These are phyloP conservation scores for Pichia nakasei DNA, from an alignment of 805 yeast species.

Conservation along the genomic window DNA sequence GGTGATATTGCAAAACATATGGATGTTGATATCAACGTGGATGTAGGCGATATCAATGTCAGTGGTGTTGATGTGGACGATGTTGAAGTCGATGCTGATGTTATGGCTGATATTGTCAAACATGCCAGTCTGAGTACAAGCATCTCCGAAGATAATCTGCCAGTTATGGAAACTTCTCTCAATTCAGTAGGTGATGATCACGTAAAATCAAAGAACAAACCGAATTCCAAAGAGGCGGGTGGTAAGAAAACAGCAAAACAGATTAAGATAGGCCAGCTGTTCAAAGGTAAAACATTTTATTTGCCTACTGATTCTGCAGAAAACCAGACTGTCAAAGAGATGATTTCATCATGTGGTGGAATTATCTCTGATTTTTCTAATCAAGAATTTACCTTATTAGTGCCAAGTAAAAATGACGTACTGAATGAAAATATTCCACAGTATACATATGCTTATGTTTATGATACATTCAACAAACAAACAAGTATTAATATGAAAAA, in stretches of 20 bases:
- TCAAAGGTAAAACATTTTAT: conserved; percentile 13
- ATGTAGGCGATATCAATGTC: not conserved
- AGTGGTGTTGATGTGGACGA: not conserved
- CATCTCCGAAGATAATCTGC: not conserved
- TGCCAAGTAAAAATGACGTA: not conserved
- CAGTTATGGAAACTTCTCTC: not conserved
- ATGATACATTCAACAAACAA: conserved; percentile 15
- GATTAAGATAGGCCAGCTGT: not conserved
- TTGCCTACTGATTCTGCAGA: conserved; percentile 13
- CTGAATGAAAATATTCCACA: conserved; percentile 2
- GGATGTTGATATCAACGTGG: not conserved
- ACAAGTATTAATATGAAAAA: conserved; percentile 12
- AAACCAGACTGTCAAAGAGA: conserved; percentile 11
- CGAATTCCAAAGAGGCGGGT: not conserved
- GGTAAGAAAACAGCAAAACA: not conserved
- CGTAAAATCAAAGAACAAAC: not conserved
- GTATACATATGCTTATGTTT: conserved; percentile 18
- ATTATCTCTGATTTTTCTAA: conserved; percentile 1
- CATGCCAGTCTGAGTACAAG: not conserved
- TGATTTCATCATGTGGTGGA: conserved; percentile 21
- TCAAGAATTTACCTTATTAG: not conserved
- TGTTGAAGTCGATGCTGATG: conserved; percentile 5
- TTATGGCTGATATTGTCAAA: conserved; percentile 2
- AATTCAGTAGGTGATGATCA: not conserved
- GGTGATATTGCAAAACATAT: not conserved